Percentiles rank a stretch among this genome's conserved stretches.
These are phyloP conservation scores for Taxillus chinensis DNA, from an alignment of 164 flowering plant genomes.

Conservation along the genomic window DNA sequence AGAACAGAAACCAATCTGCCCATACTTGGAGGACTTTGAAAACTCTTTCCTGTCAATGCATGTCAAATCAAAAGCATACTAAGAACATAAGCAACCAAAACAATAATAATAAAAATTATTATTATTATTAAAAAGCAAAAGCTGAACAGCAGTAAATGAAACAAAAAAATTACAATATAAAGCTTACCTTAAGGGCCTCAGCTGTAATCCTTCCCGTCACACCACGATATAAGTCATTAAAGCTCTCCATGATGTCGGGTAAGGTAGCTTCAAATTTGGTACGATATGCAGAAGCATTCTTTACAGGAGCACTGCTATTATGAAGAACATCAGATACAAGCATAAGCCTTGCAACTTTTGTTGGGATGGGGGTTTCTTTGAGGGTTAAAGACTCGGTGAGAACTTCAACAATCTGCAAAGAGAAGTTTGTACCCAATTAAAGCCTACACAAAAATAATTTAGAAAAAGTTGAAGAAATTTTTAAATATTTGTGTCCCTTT, in stretches of 20 bases:
- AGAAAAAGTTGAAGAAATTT: constrained; percentile 2
- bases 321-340: constrained; percentile 98
- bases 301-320: constrained; percentile 98
- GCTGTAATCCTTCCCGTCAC: constrained; percentile 96
- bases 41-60: constrained; percentile 68
- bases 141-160: too few relatives aligned
- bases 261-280: constrained; percentile 91
- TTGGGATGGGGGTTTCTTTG: constrained; percentile 90
- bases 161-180: too few relatives aligned
- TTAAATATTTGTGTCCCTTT: too few relatives aligned
- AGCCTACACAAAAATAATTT: background rate
- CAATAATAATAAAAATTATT: background rate
- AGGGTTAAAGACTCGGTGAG: constrained; percentile 95
- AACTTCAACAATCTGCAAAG: constrained; percentile 87
- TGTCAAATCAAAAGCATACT: constrained; percentile 2
- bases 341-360: constrained; percentile 99
- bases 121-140: background rate
- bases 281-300: constrained; percentile 97
- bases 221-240: constrained; percentile 89
- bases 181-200: constrained; percentile 86
- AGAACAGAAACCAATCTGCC: constrained; percentile 99
- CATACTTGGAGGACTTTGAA: constrained; percentile 97
- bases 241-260: constrained; percentile 97
- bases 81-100: background rate
- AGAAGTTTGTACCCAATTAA: background rate